These are phyloP conservation scores for Calocybe cyanea DNA, from an alignment of 768 basidiomycete species.

Conservation along the genomic window DNA sequence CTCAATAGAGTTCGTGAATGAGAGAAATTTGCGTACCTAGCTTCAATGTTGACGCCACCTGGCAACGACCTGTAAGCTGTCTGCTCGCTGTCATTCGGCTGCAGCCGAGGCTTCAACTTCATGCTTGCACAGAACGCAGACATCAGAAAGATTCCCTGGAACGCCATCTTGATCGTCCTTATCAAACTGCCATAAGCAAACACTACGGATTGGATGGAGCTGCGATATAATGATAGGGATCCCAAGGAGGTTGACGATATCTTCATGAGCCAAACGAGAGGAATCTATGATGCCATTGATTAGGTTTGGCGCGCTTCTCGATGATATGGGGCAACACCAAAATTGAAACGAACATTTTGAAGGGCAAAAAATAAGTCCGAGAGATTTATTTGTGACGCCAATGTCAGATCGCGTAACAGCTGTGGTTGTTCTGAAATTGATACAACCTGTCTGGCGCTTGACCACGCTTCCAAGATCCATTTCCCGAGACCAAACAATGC, in stretches of 20 bases:
- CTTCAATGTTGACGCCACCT: slow-evolving; percentile 67
- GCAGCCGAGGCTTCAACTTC: slow-evolving; percentile 62
- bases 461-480: slow-evolving; percentile 83
- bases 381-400: slow-evolving; percentile 56
- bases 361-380: slow-evolving; percentile 61
- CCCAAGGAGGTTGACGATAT: slow-evolving; percentile 74
- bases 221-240: slow-evolving; percentile 77
- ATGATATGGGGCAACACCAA: too few species aligned
- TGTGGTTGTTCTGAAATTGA: slow-evolving; percentile 51
- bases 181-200: slow-evolving; percentile 60
- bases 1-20: slow-evolving; percentile 5
- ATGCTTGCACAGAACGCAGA: slow-evolving; percentile 81
- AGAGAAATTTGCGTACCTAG: slow-evolving; percentile 43
- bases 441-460: slow-evolving; percentile 55
- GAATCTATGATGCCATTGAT: slow-evolving; percentile 51
- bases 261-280: slow-evolving; percentile 69
- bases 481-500: slow-evolving; percentile 78
- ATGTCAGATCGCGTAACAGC: slow-evolving; percentile 38
- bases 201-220: slow-evolving; percentile 69
- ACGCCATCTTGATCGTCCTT: slow-evolving; percentile 67
- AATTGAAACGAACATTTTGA: slow-evolving; percentile 73
- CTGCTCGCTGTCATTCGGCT: slow-evolving; percentile 52
- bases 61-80: slow-evolving; percentile 43
- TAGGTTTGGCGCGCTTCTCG: too few species aligned
- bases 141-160: slow-evolving; percentile 83